Evolutionary conservation across 169 alveolate species (phyloP).

Genomic region (Plasmodium ovale): DNA sequence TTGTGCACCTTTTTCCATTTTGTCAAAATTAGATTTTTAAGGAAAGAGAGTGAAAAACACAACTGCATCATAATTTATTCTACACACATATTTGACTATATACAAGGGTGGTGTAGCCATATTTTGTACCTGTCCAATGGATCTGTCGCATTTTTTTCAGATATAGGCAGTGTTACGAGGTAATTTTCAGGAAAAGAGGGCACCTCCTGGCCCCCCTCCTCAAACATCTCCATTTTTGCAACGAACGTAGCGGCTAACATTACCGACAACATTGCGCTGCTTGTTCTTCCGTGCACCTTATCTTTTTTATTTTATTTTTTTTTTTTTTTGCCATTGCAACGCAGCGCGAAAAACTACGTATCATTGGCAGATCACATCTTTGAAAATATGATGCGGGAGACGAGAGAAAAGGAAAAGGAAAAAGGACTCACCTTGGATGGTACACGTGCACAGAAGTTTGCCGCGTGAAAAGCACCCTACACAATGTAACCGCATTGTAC

Average conservation of each 20-base stretch:
- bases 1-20: background rate
- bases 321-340: background rate
- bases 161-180: constrained; percentile 29
- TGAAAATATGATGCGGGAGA: constrained; percentile 54
- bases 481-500: too few species aligned
- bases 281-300: background rate
- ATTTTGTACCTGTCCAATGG: constrained; percentile 64
- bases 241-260: too few species aligned
- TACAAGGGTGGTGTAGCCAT: constrained; percentile 74
- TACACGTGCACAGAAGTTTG: too few species aligned
- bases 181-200: too few species aligned
- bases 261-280: too few species aligned
- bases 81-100: constrained; percentile 68
- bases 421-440: constrained; percentile 30
- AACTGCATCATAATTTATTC: constrained; percentile 70
- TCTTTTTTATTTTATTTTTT: background rate
- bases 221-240: too few species aligned
- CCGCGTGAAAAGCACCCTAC: too few species aligned
- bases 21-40: constrained; percentile 63
- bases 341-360: constrained; percentile 24
- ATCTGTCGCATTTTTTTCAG: constrained; percentile 37
- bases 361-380: constrained; percentile 51
- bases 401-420: constrained; percentile 27
- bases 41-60: constrained; percentile 52
- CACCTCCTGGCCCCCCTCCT: too few species aligned